Base-by-base conservation (phyloP, 140 eudicot species). In the Senecio squalidus region DNA sequence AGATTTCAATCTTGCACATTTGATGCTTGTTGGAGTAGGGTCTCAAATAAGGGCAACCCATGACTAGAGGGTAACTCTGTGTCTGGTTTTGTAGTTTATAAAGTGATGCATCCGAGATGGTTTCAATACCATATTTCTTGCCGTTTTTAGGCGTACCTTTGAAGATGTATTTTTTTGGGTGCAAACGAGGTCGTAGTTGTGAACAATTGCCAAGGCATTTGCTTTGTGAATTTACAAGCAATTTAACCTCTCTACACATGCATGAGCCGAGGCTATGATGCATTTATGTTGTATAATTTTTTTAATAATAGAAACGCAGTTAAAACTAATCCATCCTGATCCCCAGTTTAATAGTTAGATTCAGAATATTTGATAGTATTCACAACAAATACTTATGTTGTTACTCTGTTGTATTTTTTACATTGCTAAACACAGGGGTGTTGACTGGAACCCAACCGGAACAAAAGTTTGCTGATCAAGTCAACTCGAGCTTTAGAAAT, bases 181-280 rank as follows among this genome's bases (percentile, higher is more conserved):
- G 68, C 28, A 39, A 58, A 69, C 3, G 68, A 48, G 60, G 14
- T 36, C 27, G 5, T 21, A 27, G 21, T 26, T 26, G 9, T 38
- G 44, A 51, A 21, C 23, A 4, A 8, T 48, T 68, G 50, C 3
- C 0, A 6, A 30, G 49, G 58, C 29, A 46, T 39, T 65, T 21
- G 54, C 34, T 25, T 39, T 26, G 29, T 21, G 64, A 28, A 26
- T 20, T 6, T 33, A 26, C 16, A 62, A 62, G 33, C 24, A 28
- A 28, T 14, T 9, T 4, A 44, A 9, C 27, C 13, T 45, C 1
- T 45, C 21, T 28, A n/a, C n/a, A 18, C 55, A 45, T 60, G 66
- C 55, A 60, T 60, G 43, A 27, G 16, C 67, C 2, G 54, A 58
- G 64, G 64, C 49, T 29, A 46, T 62, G 57, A 38, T 61, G 15